These are phyloP conservation scores for Physcia stellaris DNA, from an alignment of 495 filamentous ascomycete species.

Conservation along the genomic window DNA sequence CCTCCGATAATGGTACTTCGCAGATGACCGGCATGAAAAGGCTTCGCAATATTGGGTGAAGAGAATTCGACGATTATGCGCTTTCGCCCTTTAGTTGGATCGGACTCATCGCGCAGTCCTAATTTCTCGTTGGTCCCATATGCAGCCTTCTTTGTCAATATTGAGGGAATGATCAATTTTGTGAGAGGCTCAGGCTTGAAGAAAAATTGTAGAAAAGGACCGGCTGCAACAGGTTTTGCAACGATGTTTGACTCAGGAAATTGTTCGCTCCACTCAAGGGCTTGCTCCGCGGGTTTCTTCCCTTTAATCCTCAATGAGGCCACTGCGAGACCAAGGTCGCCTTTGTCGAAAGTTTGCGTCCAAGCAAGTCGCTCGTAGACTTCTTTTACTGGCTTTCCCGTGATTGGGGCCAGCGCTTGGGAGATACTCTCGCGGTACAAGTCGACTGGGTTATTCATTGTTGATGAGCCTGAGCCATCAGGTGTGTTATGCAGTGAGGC, in stretches of 20 bases:
- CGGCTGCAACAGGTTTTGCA: slow-evolving; percentile 45
- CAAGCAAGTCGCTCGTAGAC: slow-evolving; percentile 69
- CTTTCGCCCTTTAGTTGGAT: slow-evolving; percentile 58
- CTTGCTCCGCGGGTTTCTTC: slow-evolving; percentile 62
- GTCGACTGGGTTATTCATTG: slow-evolving; percentile 88
- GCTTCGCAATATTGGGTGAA: slow-evolving; percentile 64
- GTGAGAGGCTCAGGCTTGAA: slow-evolving; percentile 48
- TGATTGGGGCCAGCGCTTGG: slow-evolving; percentile 54
- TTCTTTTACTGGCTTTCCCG: slow-evolving; percentile 56
- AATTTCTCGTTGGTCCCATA: slow-evolving; percentile 55
- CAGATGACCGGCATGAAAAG: slow-evolving; percentile 61
- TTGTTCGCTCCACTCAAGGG: slow-evolving; percentile 56
- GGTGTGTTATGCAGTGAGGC: no score
- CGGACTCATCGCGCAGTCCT: slow-evolving; percentile 52
- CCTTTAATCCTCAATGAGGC: slow-evolving; percentile 71
- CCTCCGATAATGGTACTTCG: slow-evolving; percentile 66
- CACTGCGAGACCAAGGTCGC: slow-evolving; percentile 70
- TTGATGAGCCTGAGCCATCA: no score
- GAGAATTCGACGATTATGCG: slow-evolving; percentile 57
- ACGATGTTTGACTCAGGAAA: slow-evolving; percentile 70
- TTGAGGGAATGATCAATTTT: slow-evolving; percentile 46
- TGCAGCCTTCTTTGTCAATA: slow-evolving; percentile 43
- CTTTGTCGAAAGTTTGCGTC: slow-evolving; percentile 78
- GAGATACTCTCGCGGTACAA: slow-evolving; percentile 77
- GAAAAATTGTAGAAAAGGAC: slow-evolving; percentile 72